Conservation (phyloP, 768 basidiomycete genomes). For the Tricholoma flavovirens region DNA sequence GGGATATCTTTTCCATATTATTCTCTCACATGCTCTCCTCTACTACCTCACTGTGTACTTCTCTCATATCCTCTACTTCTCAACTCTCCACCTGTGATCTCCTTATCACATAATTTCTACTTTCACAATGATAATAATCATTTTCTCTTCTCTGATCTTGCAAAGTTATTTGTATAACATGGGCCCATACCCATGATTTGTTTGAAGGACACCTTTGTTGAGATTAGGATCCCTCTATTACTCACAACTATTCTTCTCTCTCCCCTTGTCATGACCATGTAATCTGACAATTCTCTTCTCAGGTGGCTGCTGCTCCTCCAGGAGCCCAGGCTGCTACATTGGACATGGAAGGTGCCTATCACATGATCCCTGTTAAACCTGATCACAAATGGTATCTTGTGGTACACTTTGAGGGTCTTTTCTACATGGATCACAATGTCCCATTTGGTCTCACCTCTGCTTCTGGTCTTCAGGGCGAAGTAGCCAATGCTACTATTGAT, state of each 20-base stretch:
- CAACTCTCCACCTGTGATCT: background rate
- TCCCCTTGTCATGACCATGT: too few species aligned
- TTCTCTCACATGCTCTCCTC: background rate
- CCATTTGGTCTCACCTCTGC: slow-evolving; percentile 23
- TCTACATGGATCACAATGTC: slow-evolving; percentile 12
- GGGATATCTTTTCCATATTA: background rate
- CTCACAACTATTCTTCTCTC: background rate
- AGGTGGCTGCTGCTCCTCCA: slow-evolving; percentile 20
- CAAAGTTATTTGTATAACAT: background rate
- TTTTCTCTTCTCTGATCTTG: background rate
- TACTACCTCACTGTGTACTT: background rate
- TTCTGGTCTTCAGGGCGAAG: slow-evolving; percentile 18
- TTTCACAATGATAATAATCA: background rate
- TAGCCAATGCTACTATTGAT: slow-evolving; percentile 19
- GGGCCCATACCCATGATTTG: background rate
- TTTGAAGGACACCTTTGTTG: background rate
- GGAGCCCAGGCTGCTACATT: slow-evolving; percentile 25
- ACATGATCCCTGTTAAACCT: slow-evolving; percentile 21
- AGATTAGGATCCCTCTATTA: background rate
- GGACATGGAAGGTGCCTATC: slow-evolving; percentile 24
- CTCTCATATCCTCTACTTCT: background rate
- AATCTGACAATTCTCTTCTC: background rate
- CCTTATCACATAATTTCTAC: background rate
- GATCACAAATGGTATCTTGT: slow-evolving; percentile 19
- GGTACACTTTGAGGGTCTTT: slow-evolving; percentile 9